Evolutionary conservation across 257 asterid species (phyloP).

Genomic region (Gentiana dahurica): DNA sequence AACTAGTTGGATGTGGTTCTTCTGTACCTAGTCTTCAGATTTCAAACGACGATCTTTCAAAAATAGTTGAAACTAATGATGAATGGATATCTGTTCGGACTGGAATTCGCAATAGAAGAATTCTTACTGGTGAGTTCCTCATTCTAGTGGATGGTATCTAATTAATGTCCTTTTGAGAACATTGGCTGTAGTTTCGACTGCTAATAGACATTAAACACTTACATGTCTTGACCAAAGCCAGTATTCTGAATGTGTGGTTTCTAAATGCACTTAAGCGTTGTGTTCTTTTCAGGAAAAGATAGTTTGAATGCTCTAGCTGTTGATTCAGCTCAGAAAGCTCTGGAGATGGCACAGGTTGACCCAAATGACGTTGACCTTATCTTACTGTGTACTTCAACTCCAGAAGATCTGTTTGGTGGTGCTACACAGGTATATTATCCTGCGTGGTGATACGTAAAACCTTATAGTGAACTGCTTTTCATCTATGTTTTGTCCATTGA

Average conservation of each 20-base stretch:
- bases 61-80: conserved; percentile 65
- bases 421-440: conserved; percentile 69
- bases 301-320: conserved; percentile 51
- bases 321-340: conserved; percentile 83
- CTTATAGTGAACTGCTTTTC: not conserved
- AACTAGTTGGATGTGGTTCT: conserved; percentile 86
- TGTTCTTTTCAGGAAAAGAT: conserved; percentile 48
- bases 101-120: conserved; percentile 80
- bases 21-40: conserved; percentile 65
- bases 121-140: conserved; percentile 41
- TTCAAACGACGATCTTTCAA: conserved; percentile 77
- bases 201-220: not conserved
- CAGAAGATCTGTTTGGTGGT: conserved; percentile 83
- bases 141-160: not conserved
- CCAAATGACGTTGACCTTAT: conserved; percentile 72
- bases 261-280: not conserved
- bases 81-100: conserved; percentile 88
- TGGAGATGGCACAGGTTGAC: conserved; percentile 79
- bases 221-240: not conserved
- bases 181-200: not conserved
- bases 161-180: not conserved
- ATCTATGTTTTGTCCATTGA: too few species aligned
- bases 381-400: conserved; percentile 78
- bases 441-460: not conserved
- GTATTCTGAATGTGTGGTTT: not conserved